These are phyloP conservation scores for Candida boleticola DNA, from an alignment of 805 yeast species.

Conservation along the genomic window DNA sequence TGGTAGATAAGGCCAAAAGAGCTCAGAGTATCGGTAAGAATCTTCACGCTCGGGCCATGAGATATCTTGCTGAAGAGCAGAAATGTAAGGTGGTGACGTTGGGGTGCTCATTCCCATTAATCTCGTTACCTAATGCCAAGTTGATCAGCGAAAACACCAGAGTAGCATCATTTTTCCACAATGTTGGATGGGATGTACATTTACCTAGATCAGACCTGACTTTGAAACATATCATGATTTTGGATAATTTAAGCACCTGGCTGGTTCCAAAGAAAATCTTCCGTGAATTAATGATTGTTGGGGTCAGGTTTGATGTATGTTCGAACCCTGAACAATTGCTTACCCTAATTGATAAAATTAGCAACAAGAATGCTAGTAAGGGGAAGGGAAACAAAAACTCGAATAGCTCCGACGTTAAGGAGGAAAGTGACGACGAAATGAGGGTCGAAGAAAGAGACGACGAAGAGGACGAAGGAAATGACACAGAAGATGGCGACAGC, in stretches of 20 bases:
- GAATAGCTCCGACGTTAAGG: neutral
- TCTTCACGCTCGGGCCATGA: constrained; percentile 50
- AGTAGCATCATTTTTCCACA: constrained; percentile 31
- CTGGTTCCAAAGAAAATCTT: constrained; percentile 53
- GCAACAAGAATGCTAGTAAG: constrained; percentile 5
- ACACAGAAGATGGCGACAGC: neutral
- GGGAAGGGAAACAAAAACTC: constrained; percentile 4
- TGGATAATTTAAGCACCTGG: constrained; percentile 47
- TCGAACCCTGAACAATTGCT: constrained; percentile 40
- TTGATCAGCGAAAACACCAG: constrained; percentile 16
- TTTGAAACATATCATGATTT: constrained; percentile 36
- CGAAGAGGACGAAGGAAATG: neutral
- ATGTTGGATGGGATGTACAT: constrained; percentile 41
- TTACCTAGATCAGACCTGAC: constrained; percentile 12
- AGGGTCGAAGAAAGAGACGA: neutral
- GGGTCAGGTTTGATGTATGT: constrained; percentile 57
- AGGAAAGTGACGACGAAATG: neutral
- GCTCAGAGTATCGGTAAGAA: constrained; percentile 55
- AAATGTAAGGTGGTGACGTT: constrained; percentile 37
- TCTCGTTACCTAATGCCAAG: constrained; percentile 28
- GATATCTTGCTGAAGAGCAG: constrained; percentile 45
- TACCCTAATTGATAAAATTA: constrained; percentile 30
- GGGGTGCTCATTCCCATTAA: constrained; percentile 50
- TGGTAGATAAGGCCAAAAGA: constrained; percentile 54
- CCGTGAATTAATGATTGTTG: constrained; percentile 53